Evolutionary conservation across 768 basidiomycete genomes (phyloP), one percentile per base, ranked within the genome.

Genomic region (Hysterangium stoloniferum): DNA sequence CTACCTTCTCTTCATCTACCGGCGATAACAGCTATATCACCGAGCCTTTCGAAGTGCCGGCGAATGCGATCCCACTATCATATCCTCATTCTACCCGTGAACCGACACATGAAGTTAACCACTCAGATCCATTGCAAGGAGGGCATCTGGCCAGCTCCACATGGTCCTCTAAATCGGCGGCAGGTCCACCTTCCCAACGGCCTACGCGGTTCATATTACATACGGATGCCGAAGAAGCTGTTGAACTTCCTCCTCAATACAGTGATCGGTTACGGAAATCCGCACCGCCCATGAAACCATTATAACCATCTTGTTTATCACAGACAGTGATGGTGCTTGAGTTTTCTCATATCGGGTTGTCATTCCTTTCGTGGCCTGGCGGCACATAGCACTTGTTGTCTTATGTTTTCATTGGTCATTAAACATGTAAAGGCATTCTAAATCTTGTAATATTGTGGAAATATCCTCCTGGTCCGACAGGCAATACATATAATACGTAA

Each of bases 161-260:
- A 15, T 6, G 29, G 25, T 33, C 44, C 33, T 46, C 36, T 7
- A 28, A 22, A 24, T n/a, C 25, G 12, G 9, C 20, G 22, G 17
- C 42, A 25, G 25, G 25, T 6, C 22, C 38, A 22, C 15, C 15
- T 12, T 42, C 13, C 56, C 69, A 63, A 38, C 65, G 73, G 4
- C 66, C 54, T 4, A 20, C 80, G 19, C 75, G 81, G 41, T 82
- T 78, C 61, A 71, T 86, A 51, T 56, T 86, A 5, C 84, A 87
- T 56, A 81, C 78, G 3, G 86, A 86, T 60, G 54, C 52, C 3
- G 54, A 52, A 15, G 83, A 72, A 5, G 65, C 84, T 19, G 72
- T 86, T 5, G 86, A 88, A 64, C 71, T 86, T n/a, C 86, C 86
- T 24, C 85, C 85, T 13, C 79, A 79, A 61, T 88, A 88, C 59